These are phyloP conservation scores for Candida silvatica DNA, from an alignment of 805 yeast species.

Conservation along the genomic window DNA sequence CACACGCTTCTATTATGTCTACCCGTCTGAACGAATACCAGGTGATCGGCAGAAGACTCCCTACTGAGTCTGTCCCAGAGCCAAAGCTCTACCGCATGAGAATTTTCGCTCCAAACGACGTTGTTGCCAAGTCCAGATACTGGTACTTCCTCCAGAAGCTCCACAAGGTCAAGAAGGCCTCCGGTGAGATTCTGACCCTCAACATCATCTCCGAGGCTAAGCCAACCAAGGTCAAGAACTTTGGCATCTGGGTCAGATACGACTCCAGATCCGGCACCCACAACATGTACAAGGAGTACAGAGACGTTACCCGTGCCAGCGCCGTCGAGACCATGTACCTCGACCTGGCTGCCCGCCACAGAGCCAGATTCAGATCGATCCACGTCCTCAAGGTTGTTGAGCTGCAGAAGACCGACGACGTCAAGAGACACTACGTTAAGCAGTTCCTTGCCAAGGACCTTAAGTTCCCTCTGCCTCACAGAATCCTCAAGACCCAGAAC, in stretches of 20 bases:
- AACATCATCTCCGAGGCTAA: conserved; percentile 86
- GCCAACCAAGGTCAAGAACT: conserved; percentile 99
- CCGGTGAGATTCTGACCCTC: conserved; percentile 97
- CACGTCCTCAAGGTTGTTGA: conserved; percentile 99
- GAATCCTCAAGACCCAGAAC: conserved; percentile 85
- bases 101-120: conserved; percentile 98
- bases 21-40: conserved; percentile 98
- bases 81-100: conserved; percentile 99
- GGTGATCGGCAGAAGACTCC: conserved; percentile 99
- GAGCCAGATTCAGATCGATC: conserved; percentile 99
- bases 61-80: conserved; percentile 97
- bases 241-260: conserved; percentile 99
- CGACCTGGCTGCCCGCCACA: conserved; percentile 99
- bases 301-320: conserved; percentile 98
- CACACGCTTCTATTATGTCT: conserved; percentile 44
- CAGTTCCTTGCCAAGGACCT: conserved; percentile 93
- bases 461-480: conserved; percentile 99
- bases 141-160: conserved; percentile 99
- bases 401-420: conserved; percentile 95
- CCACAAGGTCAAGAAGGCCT: conserved; percentile 99
- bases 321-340: conserved; percentile 98
- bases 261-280: conserved; percentile 99
- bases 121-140: conserved; percentile 99
- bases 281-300: conserved; percentile 99
- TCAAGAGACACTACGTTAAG: conserved; percentile 98